A percentile compares a stretch with the other conserved stretches of the same genome.
Conservation (phyloP, 2,329 filamentous ascomycete genomes). For the Plenodomus lindquistii region DNA sequence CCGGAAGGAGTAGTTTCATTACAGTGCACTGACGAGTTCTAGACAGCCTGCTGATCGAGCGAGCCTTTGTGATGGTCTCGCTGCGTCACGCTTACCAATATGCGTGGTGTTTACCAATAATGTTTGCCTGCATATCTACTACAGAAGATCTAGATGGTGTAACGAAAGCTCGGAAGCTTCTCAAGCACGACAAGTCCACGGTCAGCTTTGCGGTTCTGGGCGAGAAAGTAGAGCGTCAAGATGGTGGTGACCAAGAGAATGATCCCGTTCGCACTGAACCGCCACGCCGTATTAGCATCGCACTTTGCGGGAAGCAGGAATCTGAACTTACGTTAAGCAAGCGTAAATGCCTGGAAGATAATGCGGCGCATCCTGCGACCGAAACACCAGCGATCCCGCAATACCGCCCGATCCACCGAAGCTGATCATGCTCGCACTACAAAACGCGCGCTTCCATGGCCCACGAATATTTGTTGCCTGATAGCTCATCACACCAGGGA, state of each 20-base stretch:
- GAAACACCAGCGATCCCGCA: not conserved
- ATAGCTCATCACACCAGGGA: not conserved
- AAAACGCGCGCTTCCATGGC: constrained; percentile 1
- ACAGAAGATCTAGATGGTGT: not conserved
- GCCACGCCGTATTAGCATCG: not conserved
- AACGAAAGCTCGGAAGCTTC: not conserved
- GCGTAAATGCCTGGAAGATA: constrained; percentile 1
- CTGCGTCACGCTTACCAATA: too few relatives aligned
- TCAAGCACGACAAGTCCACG: not conserved
- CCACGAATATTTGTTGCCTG: not conserved
- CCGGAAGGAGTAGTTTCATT: too few relatives aligned
- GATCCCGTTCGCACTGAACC: not conserved
- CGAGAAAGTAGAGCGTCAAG: not conserved
- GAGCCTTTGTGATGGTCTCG: too few relatives aligned
- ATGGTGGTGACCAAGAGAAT: not conserved
- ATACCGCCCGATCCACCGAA: not conserved
- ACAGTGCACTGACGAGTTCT: too few relatives aligned
- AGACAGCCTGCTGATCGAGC: too few relatives aligned
- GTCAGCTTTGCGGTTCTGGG: not conserved
- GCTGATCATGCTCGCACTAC: not conserved
- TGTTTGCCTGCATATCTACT: too few relatives aligned
- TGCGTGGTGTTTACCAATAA: too few relatives aligned
- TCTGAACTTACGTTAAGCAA: not conserved
- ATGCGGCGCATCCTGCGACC: not conserved
- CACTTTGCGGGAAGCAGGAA: too few relatives aligned